Evolutionary conservation across 2,329 filamentous ascomycete species (phyloP), one percentile per base, ranked within the genome.

Genomic region (Pseudogymnoascus pannorum): DNA sequence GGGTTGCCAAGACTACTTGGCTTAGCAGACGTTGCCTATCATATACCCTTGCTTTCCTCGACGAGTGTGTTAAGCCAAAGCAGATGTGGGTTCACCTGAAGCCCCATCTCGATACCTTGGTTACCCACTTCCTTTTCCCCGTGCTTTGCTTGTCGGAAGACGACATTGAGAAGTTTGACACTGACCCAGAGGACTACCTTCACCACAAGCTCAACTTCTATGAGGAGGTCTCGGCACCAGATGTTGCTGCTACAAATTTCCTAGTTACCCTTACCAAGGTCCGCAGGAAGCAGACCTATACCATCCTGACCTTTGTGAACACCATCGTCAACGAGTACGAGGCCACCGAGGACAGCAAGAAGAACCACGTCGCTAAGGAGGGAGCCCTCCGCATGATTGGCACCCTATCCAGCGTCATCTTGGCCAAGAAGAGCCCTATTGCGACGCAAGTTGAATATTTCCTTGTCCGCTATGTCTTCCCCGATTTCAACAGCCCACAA

Each of bases 391-490:
- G 94, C 64, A 97, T 99, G 91, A 97, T 99, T 71, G 94, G 92
- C 24, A 97, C 93, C 0, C 79, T 99, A 54, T 91, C 94, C 0
- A 90, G 91, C 31, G 93, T 99, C 59, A 95, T 99, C 57, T 81
- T 99, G 35, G 91, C 92, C 68, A 99, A 97, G 82, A 97, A 97
- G 82, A 97, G 92, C 71, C 94, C 94, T 1, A 97, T 99, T 67
- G 94, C 93, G 35, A 89, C 96, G 71, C 92, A 97, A 75, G 92
- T 97, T 62, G 94, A 99, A 75, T 97, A 96, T 75, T 99, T 99
- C 81, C 89, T 99, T 67, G 93, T 97, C 60, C 89, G 93, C 71
- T 96, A 97, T 71, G 94, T 99, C 62, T 97, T 99, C 79, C 94
- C 94, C 54, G 94, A 99, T 71, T 99, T 99, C 79, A 87, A 91